A percentile compares a stretch with the other conserved stretches of the same genome.
These are phyloP conservation scores for Baorangia bicolor DNA, from an alignment of 768 basidiomycete species.

Conservation along the genomic window DNA sequence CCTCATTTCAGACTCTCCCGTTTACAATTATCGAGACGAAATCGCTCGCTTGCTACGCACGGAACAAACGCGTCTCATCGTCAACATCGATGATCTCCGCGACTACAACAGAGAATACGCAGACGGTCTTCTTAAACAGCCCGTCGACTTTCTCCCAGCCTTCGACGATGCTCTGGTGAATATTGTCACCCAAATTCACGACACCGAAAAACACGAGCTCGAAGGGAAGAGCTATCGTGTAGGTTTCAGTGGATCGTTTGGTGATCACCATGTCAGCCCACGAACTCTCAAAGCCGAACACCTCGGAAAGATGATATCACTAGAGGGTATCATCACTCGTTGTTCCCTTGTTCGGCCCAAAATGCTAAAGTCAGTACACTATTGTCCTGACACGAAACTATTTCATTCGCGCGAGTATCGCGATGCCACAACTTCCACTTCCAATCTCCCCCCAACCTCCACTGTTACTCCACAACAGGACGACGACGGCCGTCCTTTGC, in stretches of 20 bases:
- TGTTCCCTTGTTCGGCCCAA: slow-evolving; percentile 98
- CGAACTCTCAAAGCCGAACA: slow-evolving; percentile 85
- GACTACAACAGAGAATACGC: slow-evolving; percentile 87
- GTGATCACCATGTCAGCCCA: slow-evolving; percentile 97
- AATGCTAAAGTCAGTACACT: slow-evolving; percentile 97
- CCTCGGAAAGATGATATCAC: slow-evolving; percentile 92
- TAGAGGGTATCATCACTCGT: slow-evolving; percentile 97
- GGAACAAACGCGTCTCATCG: slow-evolving; percentile 83
- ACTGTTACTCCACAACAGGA: slow-evolving; percentile 89
- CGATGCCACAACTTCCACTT: slow-evolving; percentile 85
- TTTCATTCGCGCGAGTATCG: slow-evolving; percentile 91
- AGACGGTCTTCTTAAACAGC: slow-evolving; percentile 86
- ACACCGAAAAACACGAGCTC: slow-evolving; percentile 79
- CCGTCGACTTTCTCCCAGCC: slow-evolving; percentile 82
- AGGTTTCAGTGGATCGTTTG: slow-evolving; percentile 94
- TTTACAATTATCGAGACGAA: slow-evolving; percentile 84
- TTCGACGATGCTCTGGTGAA: slow-evolving; percentile 82
- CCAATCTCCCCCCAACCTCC: slow-evolving; percentile 81
- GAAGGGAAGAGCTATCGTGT: slow-evolving; percentile 79
- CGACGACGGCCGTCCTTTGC: slow-evolving; percentile 81
- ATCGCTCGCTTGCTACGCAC: slow-evolving; percentile 79
- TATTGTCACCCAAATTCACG: slow-evolving; percentile 71
- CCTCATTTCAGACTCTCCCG: slow-evolving; percentile 60
- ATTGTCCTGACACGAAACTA: slow-evolving; percentile 79
- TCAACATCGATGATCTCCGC: slow-evolving; percentile 95